Base-by-base conservation (phyloP, 1,284 basidiomycete species). In the Marasmius oreades region DNA sequence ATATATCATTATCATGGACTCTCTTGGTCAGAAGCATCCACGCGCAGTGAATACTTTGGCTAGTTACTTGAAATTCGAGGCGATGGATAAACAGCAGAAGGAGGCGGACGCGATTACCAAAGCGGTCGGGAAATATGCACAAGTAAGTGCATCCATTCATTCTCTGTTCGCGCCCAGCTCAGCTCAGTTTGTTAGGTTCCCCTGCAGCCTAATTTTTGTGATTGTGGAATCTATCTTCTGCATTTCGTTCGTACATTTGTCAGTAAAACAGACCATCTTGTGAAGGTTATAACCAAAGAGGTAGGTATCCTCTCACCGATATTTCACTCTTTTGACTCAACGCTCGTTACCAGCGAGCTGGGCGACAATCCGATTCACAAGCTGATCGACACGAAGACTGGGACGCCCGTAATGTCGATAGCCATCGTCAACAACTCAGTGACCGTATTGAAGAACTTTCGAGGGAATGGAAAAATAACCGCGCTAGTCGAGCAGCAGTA, bases 1-100 rank as follows among this genome's bases (percentile, higher is more conserved):
- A 2, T 85, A 81, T 63, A 88, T 97, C 43, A 85, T 94, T 66
- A 92, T 85, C 0, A 81, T 98, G 53, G 96, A 99, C 69, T 98
- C 95, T 1, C 79, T 99, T 26, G 87, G 88, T 0, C 73, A 74
- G 11, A 71, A 73, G 14, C 96, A 98, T 70, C 72, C 73, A 0
- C 77, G 82, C 20, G 92, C 86, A 1, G 69, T 77, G 44, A 87
- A 74, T 43, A 78, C 77, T 16, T 79, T 99, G 14, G 72, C 72
- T 24, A 66, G 73, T 23, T 99, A 96, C 69, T 81, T 98, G 7
- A 72, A 74, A 39, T 73, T 78, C 61, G 96, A 99, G 69, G 95
- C 95, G 0, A 73, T 77, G 57, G 87, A 94, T 69, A 97, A 95
- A 20, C 10, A 33, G 26, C 5, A 31, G 74, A 81, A 80, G 57